These are phyloP conservation scores for Gnomoniopsis smithogilvyi DNA, from an alignment of 2,329 filamentous ascomycete genomes.

Conservation along the genomic window DNA sequence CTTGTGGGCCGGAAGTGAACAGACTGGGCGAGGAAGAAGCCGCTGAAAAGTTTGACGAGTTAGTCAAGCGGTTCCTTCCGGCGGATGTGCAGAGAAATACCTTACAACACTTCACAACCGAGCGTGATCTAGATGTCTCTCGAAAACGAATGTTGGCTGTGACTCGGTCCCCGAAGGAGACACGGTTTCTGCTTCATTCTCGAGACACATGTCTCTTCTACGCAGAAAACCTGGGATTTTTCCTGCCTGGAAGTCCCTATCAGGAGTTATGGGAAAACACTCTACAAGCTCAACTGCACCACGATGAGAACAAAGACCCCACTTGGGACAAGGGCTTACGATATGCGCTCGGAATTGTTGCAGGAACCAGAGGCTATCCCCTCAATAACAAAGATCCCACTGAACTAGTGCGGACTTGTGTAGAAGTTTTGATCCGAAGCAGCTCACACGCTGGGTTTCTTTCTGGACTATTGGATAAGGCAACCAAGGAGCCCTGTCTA, in stretches of 20 bases:
- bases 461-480: neutral
- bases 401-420: neutral
- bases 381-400: neutral
- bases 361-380: neutral
- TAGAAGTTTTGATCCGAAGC: neutral
- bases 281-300: constrained; percentile 8
- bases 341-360: constrained; percentile 9
- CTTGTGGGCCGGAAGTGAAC: neutral
- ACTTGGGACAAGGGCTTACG: constrained; percentile 18
- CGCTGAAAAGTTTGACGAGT: too few species aligned
- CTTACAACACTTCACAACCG: constrained; percentile 15
- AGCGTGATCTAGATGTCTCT: constrained; percentile 6
- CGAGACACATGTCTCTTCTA: constrained; percentile 20
- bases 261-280: constrained; percentile 16
- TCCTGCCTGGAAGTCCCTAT: neutral
- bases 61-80: neutral
- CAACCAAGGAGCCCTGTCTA: neutral
- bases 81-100: constrained; percentile 9
- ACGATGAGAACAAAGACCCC: constrained; percentile 9
- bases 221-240: neutral
- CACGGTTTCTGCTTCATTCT: constrained; percentile 19
- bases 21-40: too few species aligned
- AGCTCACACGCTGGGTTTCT: neutral
- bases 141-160: constrained; percentile 19
- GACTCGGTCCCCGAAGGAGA: constrained; percentile 16